Conservation (phyloP, 805 yeast species). For the Yamadazyma olivae region DNA sequence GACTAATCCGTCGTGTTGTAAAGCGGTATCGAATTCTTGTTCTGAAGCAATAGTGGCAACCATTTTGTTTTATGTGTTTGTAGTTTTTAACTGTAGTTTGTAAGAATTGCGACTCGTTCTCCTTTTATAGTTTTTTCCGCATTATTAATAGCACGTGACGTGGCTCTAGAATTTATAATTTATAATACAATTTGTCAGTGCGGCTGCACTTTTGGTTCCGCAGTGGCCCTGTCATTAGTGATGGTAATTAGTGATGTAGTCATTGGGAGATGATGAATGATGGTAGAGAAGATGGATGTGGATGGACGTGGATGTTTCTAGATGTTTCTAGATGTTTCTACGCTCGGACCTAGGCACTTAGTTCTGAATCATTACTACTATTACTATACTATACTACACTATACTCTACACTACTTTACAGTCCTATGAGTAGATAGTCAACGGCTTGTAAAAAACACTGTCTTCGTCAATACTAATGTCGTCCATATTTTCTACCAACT, state of each 20-base stretch:
- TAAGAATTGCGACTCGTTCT: not conserved
- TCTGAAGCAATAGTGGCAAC: slow-evolving; percentile 29
- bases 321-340: not conserved
- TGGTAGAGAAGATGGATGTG: too few species aligned
- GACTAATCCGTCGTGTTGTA: slow-evolving; percentile 65
- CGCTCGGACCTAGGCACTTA: not conserved
- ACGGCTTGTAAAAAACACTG: slow-evolving; percentile 3
- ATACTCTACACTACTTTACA: too few species aligned
- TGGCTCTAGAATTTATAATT: not conserved
- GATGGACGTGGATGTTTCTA: too few species aligned
- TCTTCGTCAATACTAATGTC: not conserved
- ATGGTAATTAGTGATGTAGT: too few species aligned
- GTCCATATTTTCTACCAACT: not conserved
- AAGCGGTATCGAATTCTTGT: slow-evolving; percentile 65
- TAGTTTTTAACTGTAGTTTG: slow-evolving; percentile 1
- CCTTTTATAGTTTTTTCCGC: not conserved
- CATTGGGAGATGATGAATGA: too few species aligned
- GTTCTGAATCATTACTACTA: too few species aligned
- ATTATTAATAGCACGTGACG: slow-evolving; percentile 8
- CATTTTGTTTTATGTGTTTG: too few species aligned
- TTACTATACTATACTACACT: too few species aligned
- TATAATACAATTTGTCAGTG: too few species aligned
- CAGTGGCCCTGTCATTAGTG: too few species aligned
- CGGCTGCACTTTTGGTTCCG: too few species aligned
- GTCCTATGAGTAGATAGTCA: slow-evolving; percentile 8